A percentile compares a stretch with the other conserved stretches of the same genome.
Conservation (phyloP, 2,329 filamentous ascomycete genomes). For the Macrophomina tecta region DNA sequence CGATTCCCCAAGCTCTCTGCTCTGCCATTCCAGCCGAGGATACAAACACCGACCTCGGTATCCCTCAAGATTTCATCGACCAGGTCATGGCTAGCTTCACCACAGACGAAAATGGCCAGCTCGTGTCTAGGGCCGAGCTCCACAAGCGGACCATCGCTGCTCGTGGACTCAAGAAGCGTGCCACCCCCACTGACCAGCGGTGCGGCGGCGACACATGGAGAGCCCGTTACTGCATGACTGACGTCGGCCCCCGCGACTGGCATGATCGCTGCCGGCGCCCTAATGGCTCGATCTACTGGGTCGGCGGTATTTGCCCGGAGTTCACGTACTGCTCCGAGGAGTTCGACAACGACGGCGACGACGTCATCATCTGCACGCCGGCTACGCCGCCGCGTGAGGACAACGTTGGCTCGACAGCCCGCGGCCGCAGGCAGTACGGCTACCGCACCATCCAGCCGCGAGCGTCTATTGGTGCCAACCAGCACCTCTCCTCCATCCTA, state of each 20-base stretch:
- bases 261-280: background rate
- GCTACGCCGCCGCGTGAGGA: background rate
- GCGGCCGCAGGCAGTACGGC: background rate
- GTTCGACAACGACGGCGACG: background rate
- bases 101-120: background rate
- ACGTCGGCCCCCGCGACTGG: background rate
- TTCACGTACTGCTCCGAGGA: background rate
- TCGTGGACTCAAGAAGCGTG: background rate
- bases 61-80: background rate
- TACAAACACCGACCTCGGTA: background rate
- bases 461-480: background rate
- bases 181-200: background rate
- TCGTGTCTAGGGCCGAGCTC: background rate
- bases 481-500: background rate
- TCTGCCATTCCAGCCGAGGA: background rate
- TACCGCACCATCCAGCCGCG: background rate
- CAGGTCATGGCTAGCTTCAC: background rate
- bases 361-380: background rate
- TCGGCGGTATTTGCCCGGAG: background rate
- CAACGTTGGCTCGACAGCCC: background rate
- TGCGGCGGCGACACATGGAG: background rate
- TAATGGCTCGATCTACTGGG: background rate
- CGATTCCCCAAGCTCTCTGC: background rate
- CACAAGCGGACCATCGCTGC: background rate
- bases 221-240: background rate